These are phyloP conservation scores for Pseudogymnoascus sp. DNA, from an alignment of 2,329 filamentous ascomycete species.

Conservation along the genomic window DNA sequence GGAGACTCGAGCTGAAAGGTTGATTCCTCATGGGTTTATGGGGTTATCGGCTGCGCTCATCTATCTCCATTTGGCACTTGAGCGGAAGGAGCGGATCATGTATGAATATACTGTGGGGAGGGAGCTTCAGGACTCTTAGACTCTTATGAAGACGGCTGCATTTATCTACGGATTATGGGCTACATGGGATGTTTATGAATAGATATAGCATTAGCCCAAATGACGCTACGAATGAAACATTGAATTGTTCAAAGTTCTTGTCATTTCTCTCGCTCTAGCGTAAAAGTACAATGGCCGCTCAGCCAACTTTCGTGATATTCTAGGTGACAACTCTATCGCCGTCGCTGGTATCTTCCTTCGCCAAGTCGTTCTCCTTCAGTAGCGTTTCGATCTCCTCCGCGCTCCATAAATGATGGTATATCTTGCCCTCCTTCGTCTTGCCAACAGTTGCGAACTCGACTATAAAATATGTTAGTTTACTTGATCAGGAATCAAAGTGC, in stretches of 20 bases:
- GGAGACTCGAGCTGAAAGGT: not conserved
- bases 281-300: conserved; percentile 6
- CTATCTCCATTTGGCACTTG: not conserved
- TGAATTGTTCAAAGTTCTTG: not conserved
- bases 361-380: conserved; percentile 90
- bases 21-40: not conserved
- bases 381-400: conserved; percentile 93
- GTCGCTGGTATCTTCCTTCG: conserved; percentile 59
- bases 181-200: not conserved
- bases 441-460: conserved; percentile 98
- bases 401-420: conserved; percentile 96
- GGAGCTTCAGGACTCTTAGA: not conserved
- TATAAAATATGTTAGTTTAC: conserved; percentile 33
- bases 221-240: not conserved
- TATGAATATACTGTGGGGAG: not conserved
- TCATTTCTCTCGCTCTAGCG: conserved; percentile 8
- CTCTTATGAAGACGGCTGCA: not conserved
- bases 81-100: not conserved
- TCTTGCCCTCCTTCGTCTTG: conserved; percentile 87
- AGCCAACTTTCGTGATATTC: conserved; percentile 1
- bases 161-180: not conserved
- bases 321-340: conserved; percentile 5
- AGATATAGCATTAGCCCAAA: not conserved
- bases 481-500: not conserved
- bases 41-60: not conserved